These are phyloP conservation scores for Colletotrichum paranaense DNA, from an alignment of 2,329 filamentous ascomycete species.

Conservation along the genomic window DNA sequence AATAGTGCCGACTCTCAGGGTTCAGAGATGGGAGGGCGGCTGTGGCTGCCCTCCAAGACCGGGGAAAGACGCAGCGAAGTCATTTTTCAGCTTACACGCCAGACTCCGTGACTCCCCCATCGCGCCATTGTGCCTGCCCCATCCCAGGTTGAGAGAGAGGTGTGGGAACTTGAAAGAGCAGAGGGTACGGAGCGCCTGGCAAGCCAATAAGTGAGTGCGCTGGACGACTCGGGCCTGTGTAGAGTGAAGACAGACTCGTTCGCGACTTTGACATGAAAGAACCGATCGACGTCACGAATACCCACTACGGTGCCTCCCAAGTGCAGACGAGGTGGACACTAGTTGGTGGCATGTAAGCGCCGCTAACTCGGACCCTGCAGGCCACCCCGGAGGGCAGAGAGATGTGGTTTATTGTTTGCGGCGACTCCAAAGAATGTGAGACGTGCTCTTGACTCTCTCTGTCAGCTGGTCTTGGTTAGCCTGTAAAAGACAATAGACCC, in stretches of 20 bases:
- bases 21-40: conserved; percentile 15
- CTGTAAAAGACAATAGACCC: conserved; percentile 12
- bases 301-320: conserved; percentile 20
- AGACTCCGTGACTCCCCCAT: neutral
- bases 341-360: conserved; percentile 20
- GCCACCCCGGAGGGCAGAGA: conserved; percentile 9
- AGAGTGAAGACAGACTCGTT: conserved; percentile 8
- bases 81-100: conserved; percentile 1
- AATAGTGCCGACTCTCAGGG: neutral
- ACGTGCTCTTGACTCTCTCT: neutral
- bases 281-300: conserved; percentile 33
- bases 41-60: conserved; percentile 18
- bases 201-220: neutral
- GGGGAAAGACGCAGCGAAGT: neutral
- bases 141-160: neutral
- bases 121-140: conserved; percentile 16
- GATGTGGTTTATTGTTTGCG: conserved; percentile 16
- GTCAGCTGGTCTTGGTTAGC: neutral
- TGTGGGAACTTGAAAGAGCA: neutral
- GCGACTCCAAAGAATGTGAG: conserved; percentile 14
- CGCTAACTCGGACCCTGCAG: conserved; percentile 33
- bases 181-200: neutral
- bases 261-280: conserved; percentile 21
- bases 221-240: neutral
- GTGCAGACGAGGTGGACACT: conserved; percentile 5